phyloP scores from a whole-genome alignment of 768 basidiomycete species.

The Pilatotrama ljubarskyi region DNA sequence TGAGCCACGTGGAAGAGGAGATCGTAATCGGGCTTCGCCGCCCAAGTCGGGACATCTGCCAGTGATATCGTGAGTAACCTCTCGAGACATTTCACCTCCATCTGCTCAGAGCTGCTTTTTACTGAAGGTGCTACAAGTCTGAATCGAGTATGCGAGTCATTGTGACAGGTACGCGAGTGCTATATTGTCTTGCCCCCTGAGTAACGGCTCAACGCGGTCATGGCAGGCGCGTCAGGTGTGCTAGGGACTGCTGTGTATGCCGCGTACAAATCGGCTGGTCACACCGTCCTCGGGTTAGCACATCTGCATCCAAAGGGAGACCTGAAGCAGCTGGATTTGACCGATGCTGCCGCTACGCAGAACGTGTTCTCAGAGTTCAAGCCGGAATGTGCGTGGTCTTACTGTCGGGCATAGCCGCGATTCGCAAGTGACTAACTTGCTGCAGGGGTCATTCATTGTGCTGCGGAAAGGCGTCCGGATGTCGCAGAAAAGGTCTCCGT shows the following conservation, averaged over 20 bases:
- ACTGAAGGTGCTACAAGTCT: too few relatives aligned
- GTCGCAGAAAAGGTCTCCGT: slow-evolving; percentile 80
- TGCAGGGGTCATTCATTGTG: slow-evolving; percentile 89
- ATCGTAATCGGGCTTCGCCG: neutral
- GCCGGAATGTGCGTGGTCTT: slow-evolving; percentile 63
- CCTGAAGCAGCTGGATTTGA: slow-evolving; percentile 66
- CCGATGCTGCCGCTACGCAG: slow-evolving; percentile 54
- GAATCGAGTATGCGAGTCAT: slow-evolving; percentile 57
- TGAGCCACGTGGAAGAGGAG: neutral
- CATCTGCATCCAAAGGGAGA: slow-evolving; percentile 61
- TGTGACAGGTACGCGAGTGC: slow-evolving; percentile 54
- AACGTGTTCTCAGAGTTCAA: slow-evolving; percentile 54
- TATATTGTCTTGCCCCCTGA: too few relatives aligned
- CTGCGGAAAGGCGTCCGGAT: slow-evolving; percentile 91
- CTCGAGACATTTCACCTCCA: too few relatives aligned
- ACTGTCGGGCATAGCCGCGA: too few relatives aligned
- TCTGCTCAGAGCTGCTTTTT: too few relatives aligned
- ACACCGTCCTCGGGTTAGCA: slow-evolving; percentile 68
- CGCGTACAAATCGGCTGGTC: slow-evolving; percentile 53
- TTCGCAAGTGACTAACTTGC: neutral
- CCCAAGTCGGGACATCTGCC: neutral
- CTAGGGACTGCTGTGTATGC: slow-evolving; percentile 78
- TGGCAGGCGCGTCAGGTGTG: slow-evolving; percentile 85
- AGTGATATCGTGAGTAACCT: neutral
- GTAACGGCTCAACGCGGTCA: neutral